A percentile compares a stretch with the other conserved stretches of the same genome.
phyloP scores from a whole-genome alignment of 2,329 filamentous ascomycete genomes.

The Ophiocordyceps camponoti-rufipedis region DNA sequence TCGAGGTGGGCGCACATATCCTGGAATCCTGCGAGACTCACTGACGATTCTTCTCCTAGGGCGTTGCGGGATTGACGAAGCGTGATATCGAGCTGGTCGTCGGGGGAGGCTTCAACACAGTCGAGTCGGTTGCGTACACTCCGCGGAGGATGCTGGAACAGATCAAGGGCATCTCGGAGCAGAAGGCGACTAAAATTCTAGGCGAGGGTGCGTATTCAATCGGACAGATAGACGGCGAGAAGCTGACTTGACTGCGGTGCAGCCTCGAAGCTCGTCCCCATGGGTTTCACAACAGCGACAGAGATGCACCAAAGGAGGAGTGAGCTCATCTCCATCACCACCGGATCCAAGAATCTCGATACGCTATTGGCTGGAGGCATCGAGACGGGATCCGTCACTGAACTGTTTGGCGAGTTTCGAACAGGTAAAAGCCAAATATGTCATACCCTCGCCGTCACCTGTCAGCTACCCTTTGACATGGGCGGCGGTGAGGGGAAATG shows the following conservation, averaged over 20 bases:
- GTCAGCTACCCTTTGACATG: conserved; percentile 96
- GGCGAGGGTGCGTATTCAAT: conserved; percentile 49
- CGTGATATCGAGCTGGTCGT: conserved; percentile 86
- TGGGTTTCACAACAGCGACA: conserved; percentile 97
- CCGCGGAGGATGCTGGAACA: conserved; percentile 71
- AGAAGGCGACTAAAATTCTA: conserved; percentile 84
- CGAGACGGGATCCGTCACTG: conserved; percentile 94
- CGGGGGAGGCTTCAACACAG: conserved; percentile 86
- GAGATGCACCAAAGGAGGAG: conserved; percentile 97
- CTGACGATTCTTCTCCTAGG: conserved; percentile 29
- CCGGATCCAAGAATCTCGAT: conserved; percentile 92
- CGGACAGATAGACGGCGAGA: too few relatives aligned
- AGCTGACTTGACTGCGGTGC: conserved; percentile 3
- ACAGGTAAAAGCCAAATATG: conserved; percentile 98
- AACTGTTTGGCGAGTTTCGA: conserved; percentile 94
- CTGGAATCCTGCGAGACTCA: background rate
- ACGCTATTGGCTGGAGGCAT: conserved; percentile 86
- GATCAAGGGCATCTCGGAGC: conserved; percentile 95
- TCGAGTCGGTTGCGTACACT: conserved; percentile 89
- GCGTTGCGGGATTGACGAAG: conserved; percentile 75
- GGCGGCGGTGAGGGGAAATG: conserved; percentile 97
- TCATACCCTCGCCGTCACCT: conserved; percentile 95
- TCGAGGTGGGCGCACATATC: conserved; percentile 51
- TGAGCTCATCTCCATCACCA: conserved; percentile 95
- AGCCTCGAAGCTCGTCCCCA: conserved; percentile 92